Conservation (phyloP, 176 grass and related monocot genomes). For the Saccharum spontaneum region DNA sequence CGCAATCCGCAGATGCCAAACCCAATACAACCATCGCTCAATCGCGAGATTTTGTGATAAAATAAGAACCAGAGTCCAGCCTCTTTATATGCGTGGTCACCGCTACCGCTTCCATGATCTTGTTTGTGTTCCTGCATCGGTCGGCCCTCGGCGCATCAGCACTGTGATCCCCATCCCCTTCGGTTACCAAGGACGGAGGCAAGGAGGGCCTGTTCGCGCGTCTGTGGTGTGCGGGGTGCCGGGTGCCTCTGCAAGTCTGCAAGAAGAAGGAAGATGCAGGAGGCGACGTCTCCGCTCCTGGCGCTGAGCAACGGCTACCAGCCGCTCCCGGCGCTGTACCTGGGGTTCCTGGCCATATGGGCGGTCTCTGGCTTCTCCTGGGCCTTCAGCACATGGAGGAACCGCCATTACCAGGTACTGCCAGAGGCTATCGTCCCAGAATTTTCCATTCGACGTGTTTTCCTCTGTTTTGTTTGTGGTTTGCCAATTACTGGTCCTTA, state of each 20-base stretch:
- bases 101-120: slow-evolving; percentile 13
- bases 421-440: neutral
- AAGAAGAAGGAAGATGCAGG: slow-evolving; percentile 24
- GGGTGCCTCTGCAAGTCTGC: neutral
- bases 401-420: slow-evolving; percentile 75
- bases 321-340: slow-evolving; percentile 78
- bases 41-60: neutral
- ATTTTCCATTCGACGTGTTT: neutral
- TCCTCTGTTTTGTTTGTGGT: neutral
- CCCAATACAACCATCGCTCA: slow-evolving; percentile 27
- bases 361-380: slow-evolving; percentile 75
- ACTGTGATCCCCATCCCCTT: neutral
- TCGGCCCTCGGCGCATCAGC: neutral
- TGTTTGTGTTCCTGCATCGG: neutral
- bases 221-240: neutral
- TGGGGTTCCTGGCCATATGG: slow-evolving; percentile 88
- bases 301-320: slow-evolving; percentile 67
- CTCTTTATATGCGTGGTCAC: slow-evolving; percentile 47
- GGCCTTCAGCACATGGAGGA: slow-evolving; percentile 81
- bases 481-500: neutral
- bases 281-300: slow-evolving; percentile 27
- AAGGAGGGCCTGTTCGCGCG: neutral
- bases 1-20: neutral
- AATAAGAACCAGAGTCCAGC: slow-evolving; percentile 13
- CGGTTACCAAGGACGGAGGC: neutral